These are phyloP conservation scores for Aurantiochytrium sp. DNA, from an alignment of 108 stramenopile genomes.

Conservation along the genomic window DNA sequence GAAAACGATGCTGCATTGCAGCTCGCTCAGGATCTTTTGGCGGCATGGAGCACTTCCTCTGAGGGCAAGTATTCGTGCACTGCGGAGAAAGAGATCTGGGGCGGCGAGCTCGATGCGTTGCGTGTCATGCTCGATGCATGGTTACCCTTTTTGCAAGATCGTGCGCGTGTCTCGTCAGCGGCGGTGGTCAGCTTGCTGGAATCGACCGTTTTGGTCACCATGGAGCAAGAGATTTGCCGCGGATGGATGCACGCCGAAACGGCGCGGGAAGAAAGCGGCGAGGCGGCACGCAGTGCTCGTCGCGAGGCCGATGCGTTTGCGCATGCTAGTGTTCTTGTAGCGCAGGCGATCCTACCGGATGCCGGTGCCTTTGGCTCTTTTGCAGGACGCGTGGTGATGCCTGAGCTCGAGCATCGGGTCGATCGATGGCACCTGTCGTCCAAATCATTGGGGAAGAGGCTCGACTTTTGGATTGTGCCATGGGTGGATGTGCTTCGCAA, in stretches of 20 bases:
- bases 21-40: background rate
- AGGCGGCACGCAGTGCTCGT: background rate
- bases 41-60: background rate
- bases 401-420: background rate
- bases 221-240: background rate
- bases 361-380: background rate
- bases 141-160: background rate
- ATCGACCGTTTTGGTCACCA: background rate
- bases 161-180: background rate
- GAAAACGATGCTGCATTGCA: background rate
- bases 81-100: background rate
- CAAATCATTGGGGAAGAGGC: background rate
- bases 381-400: background rate
- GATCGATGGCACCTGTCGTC: background rate
- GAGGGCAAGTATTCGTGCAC: background rate
- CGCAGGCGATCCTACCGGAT: background rate
- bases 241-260: background rate
- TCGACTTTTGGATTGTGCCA: conserved; percentile 4
- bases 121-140: background rate
- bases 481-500: background rate
- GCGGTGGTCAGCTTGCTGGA: background rate
- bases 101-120: background rate
- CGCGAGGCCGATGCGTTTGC: background rate
- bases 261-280: background rate
- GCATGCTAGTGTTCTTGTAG: background rate